Evolutionary conservation across 2,329 filamentous ascomycete genomes (phyloP).

Genomic region (Blastomyces gilchristii): DNA sequence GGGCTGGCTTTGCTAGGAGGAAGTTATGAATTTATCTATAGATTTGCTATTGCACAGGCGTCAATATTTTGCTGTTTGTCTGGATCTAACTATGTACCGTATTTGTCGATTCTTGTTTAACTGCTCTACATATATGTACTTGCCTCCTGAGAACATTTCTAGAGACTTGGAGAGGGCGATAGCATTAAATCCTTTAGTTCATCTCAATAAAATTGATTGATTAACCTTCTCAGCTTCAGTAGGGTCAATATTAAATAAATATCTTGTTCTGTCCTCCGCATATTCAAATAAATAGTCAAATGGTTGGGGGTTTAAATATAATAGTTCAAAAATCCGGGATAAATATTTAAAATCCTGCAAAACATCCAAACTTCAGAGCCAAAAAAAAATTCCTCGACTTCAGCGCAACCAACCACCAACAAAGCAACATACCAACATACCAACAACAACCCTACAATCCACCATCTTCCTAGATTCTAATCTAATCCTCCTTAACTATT

Average conservation of each 20-base stretch:
- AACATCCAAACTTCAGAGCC: background rate
- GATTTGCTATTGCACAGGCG: background rate
- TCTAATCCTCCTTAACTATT: background rate
- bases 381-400: background rate
- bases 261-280: background rate
- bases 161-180: too few relatives aligned
- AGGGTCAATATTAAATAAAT: background rate
- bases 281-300: background rate
- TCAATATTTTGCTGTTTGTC: background rate
- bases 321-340: background rate
- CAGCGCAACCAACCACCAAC: background rate
- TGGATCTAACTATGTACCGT: background rate
- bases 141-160: too few relatives aligned
- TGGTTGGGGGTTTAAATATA: background rate
- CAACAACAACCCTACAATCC: background rate
- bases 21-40: background rate
- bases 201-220: background rate
- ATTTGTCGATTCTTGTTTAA: too few relatives aligned
- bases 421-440: background rate
- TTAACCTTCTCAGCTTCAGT: background rate
- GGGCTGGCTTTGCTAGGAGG: background rate
- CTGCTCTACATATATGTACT: too few relatives aligned
- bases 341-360: background rate
- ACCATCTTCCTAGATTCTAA: background rate
- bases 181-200: too few relatives aligned